Evolutionary conservation across 495 filamentous ascomycete genomes (phyloP), one percentile per base, ranked within the genome.

Genomic region (Apiosordaria backusii): DNA sequence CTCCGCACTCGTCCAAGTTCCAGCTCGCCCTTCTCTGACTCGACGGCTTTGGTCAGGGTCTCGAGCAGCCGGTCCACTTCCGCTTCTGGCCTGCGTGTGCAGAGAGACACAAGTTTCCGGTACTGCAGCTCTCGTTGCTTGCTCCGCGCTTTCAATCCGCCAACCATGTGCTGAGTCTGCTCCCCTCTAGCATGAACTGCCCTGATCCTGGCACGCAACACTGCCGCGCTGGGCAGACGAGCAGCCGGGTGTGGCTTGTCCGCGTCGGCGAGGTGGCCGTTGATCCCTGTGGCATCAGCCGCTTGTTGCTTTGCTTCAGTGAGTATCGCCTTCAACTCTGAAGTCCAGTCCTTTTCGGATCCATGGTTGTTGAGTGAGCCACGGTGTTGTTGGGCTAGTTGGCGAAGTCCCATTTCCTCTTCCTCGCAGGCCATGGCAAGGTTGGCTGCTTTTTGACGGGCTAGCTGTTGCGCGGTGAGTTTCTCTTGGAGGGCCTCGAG

Each of bases 81-180:
- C 9, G 76, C 76, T 64, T 90, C 88, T 6, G 81, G 79, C 15
- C 90, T 83, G 4, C 83, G 83, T 10, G 89, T 91, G 76, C 89
- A 92, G 25, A 92, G 72, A 57, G 82, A 81, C 27, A 94, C 87
- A 7, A 93, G 84, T 63, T 83, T 85, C 19, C 89, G 82, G 70
- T 92, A 92, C 74, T 87, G 85, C 52, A 83, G 79, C 73, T 92
- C 89, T 7, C 90, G 76, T 50, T 91, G 89, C 5, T 82, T 86
- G 68, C 85, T 87, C 61, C 85, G 81, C 60, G 81, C 82, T 67
- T 87, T 81, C 4, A 93, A 78, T 19, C 71, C 78, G 19, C 76
- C 78, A 16, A 85, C 82, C 27, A 80, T 86, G 52, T 86, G 87
- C 57, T 83, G 82, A 54, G 86, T 85, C 50, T 87, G 77, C 40